Evolutionary conservation across 345 rosid genomes (phyloP), one percentile per base, ranked within the genome.

Genomic region (Syzygium oleosum): DNA sequence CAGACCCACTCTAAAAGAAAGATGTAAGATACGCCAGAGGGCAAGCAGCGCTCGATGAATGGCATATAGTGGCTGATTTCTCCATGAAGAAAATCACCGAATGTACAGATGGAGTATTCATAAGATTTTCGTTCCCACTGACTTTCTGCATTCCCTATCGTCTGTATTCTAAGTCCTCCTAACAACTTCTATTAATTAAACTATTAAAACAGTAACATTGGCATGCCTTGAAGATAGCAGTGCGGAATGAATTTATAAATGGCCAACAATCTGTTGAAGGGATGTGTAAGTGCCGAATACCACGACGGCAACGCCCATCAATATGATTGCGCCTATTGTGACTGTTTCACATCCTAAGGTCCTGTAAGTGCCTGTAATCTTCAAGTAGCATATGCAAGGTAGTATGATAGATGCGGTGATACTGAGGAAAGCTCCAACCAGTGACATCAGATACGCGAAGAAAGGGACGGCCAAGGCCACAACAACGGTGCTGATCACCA

Each of bases 371-470:
- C 88, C 86, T 9, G 86, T 88, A 63, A 90, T 91, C 90, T 89
- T 91, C 91, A 89, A 55, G 90, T 90, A 89, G 85, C 90, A 89
- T 19, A 85, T 5, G 38, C 92, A 90, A 13, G 92, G 92, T 38
- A 91, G 88, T 23, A 89, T 22, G 23, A 90, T 86, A 16, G 92
- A 90, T 0, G 88, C 86, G 19, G 85, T 22, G 10, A 91, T 56
- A 41, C 88, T 61, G 21, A 90, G 86, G 85, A 88, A 58, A 2
- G 92, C 92, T 73, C 93, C 93, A 7, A 87, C 89, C 52, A 91
- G 53, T 2, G 93, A 86, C 89, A 88, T 88, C 38, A 91, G 86
- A 25, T 53, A 87, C 89, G 86, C 89, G 29, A 91, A 90, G 52
- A 85, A 89, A 34, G 90, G 93, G 77, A 92, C 87, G 2, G 77